phyloP scores from a whole-genome alignment of 208 protist genomes.

The Leishmania amazonensis region DNA sequence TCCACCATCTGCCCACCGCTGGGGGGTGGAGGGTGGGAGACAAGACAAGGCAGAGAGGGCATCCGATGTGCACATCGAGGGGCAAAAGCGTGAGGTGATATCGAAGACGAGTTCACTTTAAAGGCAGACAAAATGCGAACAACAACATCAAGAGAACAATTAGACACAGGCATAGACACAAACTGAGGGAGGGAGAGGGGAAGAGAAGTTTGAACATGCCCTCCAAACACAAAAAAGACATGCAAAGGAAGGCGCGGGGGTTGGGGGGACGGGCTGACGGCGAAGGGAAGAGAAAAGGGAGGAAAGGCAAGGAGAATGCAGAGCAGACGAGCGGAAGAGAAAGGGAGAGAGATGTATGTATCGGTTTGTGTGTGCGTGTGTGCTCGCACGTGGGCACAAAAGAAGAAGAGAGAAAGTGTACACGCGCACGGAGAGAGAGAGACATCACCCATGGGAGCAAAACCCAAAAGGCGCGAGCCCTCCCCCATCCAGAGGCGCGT shows the following conservation, averaged over 20 bases:
- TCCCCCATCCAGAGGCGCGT: not conserved
- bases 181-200: not conserved
- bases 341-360: not conserved
- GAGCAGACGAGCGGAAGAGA: not conserved
- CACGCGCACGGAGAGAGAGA: not conserved
- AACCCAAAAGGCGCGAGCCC: not conserved
- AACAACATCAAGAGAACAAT: too few relatives aligned
- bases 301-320: not conserved
- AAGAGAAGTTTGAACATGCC: not conserved
- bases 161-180: too few relatives aligned
- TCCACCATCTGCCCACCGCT: not conserved
- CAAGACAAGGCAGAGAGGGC: not conserved
- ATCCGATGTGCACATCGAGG: not conserved
- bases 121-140: too few relatives aligned
- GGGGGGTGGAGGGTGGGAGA: not conserved
- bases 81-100: not conserved
- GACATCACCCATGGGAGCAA: not conserved
- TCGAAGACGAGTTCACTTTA: not conserved
- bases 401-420: not conserved
- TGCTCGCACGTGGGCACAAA: not conserved
- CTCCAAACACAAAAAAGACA: not conserved
- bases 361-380: too few relatives aligned
- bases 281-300: not conserved
- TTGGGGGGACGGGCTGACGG: not conserved
- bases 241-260: constrained; percentile 1